Conservation (phyloP, 768 basidiomycete species). For the Mycena rosella region DNA sequence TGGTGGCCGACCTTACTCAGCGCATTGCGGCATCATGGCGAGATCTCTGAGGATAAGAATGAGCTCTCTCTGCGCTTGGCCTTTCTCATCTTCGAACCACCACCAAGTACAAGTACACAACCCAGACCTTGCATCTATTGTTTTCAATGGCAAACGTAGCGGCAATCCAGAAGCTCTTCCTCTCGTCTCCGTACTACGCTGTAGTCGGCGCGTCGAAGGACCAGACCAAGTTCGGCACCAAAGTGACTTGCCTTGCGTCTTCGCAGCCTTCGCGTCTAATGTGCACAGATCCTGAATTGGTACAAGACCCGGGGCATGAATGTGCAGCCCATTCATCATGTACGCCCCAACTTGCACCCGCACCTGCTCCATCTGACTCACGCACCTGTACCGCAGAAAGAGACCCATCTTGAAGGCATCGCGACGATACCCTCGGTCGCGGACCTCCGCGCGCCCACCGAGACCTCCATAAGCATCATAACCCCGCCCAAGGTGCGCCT, state of each 20-base stretch:
- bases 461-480: slow-evolving; percentile 84
- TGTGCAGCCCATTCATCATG: slow-evolving; percentile 83
- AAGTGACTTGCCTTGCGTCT: slow-evolving; percentile 51
- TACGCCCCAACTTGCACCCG: slow-evolving; percentile 47
- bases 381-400: slow-evolving; percentile 60
- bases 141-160: slow-evolving; percentile 12
- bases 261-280: neutral
- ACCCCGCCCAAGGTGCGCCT: slow-evolving; percentile 76
- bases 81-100: no score
- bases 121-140: neutral
- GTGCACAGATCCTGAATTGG: slow-evolving; percentile 79
- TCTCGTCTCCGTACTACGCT: slow-evolving; percentile 74
- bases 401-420: slow-evolving; percentile 76
- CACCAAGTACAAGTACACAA: no score
- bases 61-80: no score
- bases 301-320: slow-evolving; percentile 69
- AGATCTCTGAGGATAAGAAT: no score
- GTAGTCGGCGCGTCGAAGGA: slow-evolving; percentile 90
- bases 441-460: slow-evolving; percentile 68
- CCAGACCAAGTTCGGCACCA: slow-evolving; percentile 82
- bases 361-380: neutral
- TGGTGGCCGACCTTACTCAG: no score
- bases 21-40: no score
- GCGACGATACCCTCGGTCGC: slow-evolving; percentile 66
- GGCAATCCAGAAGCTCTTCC: slow-evolving; percentile 67